Percentiles rank a stretch among this genome's conserved stretches.
These are phyloP conservation scores for Pogostemon cablin DNA, from an alignment of 257 asterid species.

Conservation along the genomic window DNA sequence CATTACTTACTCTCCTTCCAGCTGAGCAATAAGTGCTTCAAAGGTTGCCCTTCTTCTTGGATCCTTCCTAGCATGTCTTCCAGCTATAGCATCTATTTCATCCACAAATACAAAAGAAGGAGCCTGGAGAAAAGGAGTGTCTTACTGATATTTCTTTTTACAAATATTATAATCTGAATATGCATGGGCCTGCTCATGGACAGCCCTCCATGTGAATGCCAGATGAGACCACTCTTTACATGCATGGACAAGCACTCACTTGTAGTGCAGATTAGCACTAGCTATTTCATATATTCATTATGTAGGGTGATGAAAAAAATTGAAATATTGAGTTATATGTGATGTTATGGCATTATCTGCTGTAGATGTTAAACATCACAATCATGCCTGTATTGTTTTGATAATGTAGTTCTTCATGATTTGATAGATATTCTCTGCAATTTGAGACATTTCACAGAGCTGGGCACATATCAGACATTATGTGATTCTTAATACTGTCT, in stretches of 20 bases:
- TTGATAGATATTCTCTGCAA: conserved; percentile 20
- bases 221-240: conserved; percentile 19
- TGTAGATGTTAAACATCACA: conserved; percentile 21
- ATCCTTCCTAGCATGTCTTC: conserved; percentile 91
- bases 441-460: conserved; percentile 17
- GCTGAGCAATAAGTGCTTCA: conserved; percentile 89
- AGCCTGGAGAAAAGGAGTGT: conserved; percentile 62
- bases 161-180: conserved; percentile 10
- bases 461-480: not conserved
- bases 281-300: not conserved
- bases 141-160: conserved; percentile 31
- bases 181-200: not conserved
- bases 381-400: conserved; percentile 14
- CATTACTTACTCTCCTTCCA: conserved; percentile 94
- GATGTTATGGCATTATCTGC: conserved; percentile 8
- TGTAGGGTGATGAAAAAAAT: not conserved
- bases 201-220: not conserved
- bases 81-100: conserved; percentile 99
- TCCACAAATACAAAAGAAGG: conserved; percentile 95
- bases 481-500: not conserved
- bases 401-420: conserved; percentile 6
- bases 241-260: not conserved
- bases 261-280: conserved; percentile 1
- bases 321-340: not conserved
- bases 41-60: conserved; percentile 86